These are phyloP conservation scores for Beauveria asiatica DNA, from an alignment of 2,329 filamentous ascomycete species.

Conservation along the genomic window DNA sequence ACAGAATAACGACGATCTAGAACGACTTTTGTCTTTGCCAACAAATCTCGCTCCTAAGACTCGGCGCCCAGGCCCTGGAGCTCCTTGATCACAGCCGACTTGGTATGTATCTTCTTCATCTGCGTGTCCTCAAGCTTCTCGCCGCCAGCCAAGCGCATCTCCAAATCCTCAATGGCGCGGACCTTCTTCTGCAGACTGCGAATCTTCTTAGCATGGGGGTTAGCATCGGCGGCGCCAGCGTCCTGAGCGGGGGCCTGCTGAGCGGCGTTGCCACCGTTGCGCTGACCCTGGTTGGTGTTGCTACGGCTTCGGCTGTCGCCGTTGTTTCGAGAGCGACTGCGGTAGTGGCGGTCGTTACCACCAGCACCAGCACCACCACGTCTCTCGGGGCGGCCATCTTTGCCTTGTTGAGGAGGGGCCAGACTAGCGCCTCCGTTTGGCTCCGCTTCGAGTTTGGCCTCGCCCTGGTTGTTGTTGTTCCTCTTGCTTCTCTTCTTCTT, in stretches of 20 bases:
- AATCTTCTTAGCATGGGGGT: constrained; percentile 87
- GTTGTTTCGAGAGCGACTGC: constrained; percentile 49
- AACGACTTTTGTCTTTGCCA: not conserved
- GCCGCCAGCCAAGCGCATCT: constrained; percentile 88
- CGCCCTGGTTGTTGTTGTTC: constrained; percentile 34
- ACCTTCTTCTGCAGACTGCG: constrained; percentile 94
- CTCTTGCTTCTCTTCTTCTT: constrained; percentile 98
- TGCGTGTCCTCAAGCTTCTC: constrained; percentile 98
- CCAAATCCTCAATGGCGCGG: constrained; percentile 91
- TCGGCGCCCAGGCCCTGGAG: constrained; percentile 49
- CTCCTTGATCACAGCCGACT: constrained; percentile 76
- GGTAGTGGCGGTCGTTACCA: constrained; percentile 35
- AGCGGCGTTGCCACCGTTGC: constrained; percentile 18
- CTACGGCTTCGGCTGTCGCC: constrained; percentile 39
- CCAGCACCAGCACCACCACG: constrained; percentile 33
- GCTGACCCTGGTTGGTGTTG: constrained; percentile 37
- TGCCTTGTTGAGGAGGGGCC: constrained; percentile 37
- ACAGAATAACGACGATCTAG: not conserved
- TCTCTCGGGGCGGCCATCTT: constrained; percentile 55
- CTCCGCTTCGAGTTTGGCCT: constrained; percentile 46
- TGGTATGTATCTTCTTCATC: constrained; percentile 94
- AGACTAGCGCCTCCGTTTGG: constrained; percentile 38
- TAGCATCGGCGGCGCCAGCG: constrained; percentile 46
- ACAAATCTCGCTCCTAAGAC: constrained; percentile 9
- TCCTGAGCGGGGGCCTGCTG: constrained; percentile 18